A percentile compares a stretch with the other conserved stretches of the same genome.
Conservation (phyloP, 139 green algal genomes). For the Chlamydomonas schloesseri region DNA sequence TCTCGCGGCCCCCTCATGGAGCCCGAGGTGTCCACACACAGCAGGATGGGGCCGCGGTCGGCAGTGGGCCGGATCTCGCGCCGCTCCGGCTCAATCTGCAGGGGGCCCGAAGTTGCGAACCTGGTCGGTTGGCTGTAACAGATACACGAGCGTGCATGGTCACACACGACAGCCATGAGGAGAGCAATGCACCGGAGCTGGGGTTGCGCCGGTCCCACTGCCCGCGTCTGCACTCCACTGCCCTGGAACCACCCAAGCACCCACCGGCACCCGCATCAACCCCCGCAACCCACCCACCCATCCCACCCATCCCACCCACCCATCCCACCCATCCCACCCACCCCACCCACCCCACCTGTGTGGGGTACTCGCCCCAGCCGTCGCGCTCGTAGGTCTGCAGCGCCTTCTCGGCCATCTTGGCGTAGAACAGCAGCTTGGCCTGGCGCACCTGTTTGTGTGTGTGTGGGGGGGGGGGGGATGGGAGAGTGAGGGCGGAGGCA, state of each 20-base stretch:
- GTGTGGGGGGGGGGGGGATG: background rate
- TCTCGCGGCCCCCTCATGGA: constrained; percentile 73
- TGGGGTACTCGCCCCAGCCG: constrained; percentile 89
- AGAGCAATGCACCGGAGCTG: too few relatives aligned
- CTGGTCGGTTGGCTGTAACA: background rate
- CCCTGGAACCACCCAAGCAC: too few relatives aligned
- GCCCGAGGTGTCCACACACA: constrained; percentile 91
- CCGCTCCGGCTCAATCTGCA: constrained; percentile 72
- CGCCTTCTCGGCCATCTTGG: constrained; percentile 85
- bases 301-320: too few relatives aligned
- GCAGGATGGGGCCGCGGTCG: constrained; percentile 89
- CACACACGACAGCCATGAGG: background rate
- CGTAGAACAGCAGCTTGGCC: constrained; percentile 91
- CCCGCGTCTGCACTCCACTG: too few relatives aligned
- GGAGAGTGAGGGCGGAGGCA: background rate
- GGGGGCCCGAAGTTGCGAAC: too few relatives aligned
- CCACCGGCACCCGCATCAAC: too few relatives aligned
- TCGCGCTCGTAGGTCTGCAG: constrained; percentile 90
- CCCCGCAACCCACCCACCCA: too few relatives aligned
- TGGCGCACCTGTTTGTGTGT: constrained; percentile 54
- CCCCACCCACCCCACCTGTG: constrained; percentile 20
- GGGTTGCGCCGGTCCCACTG: too few relatives aligned
- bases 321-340: background rate
- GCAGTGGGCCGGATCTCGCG: constrained; percentile 85
- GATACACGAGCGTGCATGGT: background rate